Evolutionary conservation across 139 green algal genomes (phyloP).

Genomic region (Chlamydomonas applanata): DNA sequence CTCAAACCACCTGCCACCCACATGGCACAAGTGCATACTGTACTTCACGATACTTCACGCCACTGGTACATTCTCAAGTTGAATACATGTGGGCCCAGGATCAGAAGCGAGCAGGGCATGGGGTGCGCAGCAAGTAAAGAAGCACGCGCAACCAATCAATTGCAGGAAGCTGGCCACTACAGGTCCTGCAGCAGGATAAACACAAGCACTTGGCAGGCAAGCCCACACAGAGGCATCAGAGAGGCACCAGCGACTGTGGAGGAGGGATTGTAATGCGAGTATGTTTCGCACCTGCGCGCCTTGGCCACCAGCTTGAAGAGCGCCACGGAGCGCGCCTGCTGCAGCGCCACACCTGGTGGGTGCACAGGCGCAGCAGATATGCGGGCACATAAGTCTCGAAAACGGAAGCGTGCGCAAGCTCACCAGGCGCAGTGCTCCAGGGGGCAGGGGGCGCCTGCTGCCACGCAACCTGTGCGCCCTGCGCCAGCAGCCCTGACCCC

Average conservation of each 20-base stretch:
- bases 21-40: no score
- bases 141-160: background rate
- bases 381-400: background rate
- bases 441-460: background rate
- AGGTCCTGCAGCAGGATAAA: background rate
- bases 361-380: background rate
- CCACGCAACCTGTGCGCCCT: background rate
- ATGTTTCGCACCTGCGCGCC: background rate
- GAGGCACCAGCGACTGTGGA: no score
- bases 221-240: background rate
- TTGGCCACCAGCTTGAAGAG: slow-evolving; percentile 1
- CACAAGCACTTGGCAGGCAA: background rate
- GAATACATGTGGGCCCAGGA: no score
- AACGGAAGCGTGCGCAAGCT: background rate
- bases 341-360: background rate
- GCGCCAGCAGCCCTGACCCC: background rate
- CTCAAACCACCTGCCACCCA: slow-evolving; percentile 7
- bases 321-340: background rate
- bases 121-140: background rate
- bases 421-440: background rate
- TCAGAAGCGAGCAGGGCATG: no score
- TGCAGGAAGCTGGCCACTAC: background rate
- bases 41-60: no score
- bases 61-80: no score
- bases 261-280: no score